These are phyloP conservation scores for Lasiodiplodia sp. DNA, from an alignment of 2,329 filamentous ascomycete genomes.

Conservation along the genomic window DNA sequence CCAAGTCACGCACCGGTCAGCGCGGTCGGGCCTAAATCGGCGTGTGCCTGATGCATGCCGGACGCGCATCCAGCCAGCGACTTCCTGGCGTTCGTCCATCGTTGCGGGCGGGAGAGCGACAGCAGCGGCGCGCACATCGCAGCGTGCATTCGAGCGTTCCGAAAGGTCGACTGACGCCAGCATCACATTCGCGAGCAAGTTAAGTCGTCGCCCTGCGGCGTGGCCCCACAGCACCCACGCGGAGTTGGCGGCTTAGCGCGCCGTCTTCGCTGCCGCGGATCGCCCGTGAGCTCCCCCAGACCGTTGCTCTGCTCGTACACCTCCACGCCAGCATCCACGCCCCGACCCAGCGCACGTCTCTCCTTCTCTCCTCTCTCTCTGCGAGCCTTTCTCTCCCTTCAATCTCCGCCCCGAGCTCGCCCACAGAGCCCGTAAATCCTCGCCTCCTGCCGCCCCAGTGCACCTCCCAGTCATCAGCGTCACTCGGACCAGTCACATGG, in stretches of 20 bases:
- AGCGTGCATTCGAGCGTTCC: background rate
- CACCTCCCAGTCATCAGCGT: slow-evolving; percentile 26
- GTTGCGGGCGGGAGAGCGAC: slow-evolving; percentile 21
- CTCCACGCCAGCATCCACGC: slow-evolving; percentile 22
- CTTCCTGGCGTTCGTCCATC: background rate
- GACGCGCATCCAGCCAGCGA: background rate
- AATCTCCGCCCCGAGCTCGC: slow-evolving; percentile 5
- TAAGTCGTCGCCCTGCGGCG: slow-evolving; percentile 22
- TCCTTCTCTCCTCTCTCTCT: slow-evolving; percentile 22
- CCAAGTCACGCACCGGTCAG: slow-evolving; percentile 19
- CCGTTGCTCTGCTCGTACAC: slow-evolving; percentile 26
- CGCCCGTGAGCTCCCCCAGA: slow-evolving; percentile 26
- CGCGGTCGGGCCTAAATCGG: slow-evolving; percentile 16
- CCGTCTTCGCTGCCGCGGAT: slow-evolving; percentile 17
- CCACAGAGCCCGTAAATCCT: background rate
- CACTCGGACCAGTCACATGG: slow-evolving; percentile 31
- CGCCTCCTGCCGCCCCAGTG: slow-evolving; percentile 9
- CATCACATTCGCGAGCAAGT: slow-evolving; percentile 8
- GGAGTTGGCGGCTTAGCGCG: slow-evolving; percentile 25
- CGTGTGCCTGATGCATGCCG: slow-evolving; percentile 11
- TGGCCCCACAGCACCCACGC: slow-evolving; percentile 18
- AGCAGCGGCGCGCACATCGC: slow-evolving; percentile 21
- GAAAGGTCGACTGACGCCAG: background rate
- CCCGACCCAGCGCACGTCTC: slow-evolving; percentile 24
- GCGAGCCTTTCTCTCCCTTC: slow-evolving; percentile 10